Conservation (phyloP, 1,139 yeast species). For the Casaregolazyma lundiana region DNA sequence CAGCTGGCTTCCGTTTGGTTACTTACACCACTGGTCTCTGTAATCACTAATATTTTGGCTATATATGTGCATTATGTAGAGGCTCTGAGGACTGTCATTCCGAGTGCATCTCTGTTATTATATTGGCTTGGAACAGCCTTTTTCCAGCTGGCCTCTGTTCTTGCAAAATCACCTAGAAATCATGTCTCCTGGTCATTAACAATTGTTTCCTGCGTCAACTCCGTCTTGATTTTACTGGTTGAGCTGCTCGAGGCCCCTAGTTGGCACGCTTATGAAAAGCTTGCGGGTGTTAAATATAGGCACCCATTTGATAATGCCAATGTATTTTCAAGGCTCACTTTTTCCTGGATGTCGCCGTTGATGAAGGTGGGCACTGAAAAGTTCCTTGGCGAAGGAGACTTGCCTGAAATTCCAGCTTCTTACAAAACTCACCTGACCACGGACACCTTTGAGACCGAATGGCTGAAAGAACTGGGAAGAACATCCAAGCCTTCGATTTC, state of each 20-base stretch:
- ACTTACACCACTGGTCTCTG: constrained; percentile 40
- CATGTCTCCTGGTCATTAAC: constrained; percentile 26
- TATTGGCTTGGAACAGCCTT: constrained; percentile 66
- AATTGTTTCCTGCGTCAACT: constrained; percentile 46
- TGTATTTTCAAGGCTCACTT: constrained; percentile 71
- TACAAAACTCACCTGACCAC: constrained; percentile 47
- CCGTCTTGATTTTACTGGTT: constrained; percentile 47
- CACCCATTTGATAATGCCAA: constrained; percentile 81
- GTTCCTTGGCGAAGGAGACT: constrained; percentile 68
- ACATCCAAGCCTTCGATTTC: constrained; percentile 59
- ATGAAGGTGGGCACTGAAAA: constrained; percentile 81
- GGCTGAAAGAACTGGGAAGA: constrained; percentile 48
- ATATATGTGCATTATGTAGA: constrained; percentile 65
- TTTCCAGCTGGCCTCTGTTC: not conserved
- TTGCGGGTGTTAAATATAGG: constrained; percentile 35
- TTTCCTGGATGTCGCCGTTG: constrained; percentile 88
- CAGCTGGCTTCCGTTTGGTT: constrained; percentile 39
- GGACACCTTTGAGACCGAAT: constrained; percentile 48
- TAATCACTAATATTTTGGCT: constrained; percentile 47
- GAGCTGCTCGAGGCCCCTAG: constrained; percentile 53
- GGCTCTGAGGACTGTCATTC: constrained; percentile 55
- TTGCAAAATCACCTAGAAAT: not conserved
- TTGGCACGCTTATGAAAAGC: constrained; percentile 38
- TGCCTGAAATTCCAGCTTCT: constrained; percentile 72
- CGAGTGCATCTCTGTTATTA: constrained; percentile 65